phyloP scores from a whole-genome alignment of 164 flowering plant species.

The Santalum album region DNA sequence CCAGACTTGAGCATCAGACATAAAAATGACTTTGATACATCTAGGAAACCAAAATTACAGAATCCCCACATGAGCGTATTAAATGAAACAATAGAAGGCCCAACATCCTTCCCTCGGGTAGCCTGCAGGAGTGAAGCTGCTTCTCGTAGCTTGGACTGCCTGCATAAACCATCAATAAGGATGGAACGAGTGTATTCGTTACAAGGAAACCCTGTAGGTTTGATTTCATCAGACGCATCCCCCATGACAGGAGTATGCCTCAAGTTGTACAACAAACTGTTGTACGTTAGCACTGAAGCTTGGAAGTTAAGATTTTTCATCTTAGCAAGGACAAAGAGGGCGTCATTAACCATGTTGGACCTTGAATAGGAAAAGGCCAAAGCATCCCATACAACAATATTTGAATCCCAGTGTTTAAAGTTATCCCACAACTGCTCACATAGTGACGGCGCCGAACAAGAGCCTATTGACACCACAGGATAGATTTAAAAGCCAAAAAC shows the following conservation, averaged over 20 bases:
- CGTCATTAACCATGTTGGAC: conserved; percentile 50
- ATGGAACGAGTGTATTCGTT: conserved; percentile 40
- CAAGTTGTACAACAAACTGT: conserved; percentile 51
- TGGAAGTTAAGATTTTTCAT: conserved; percentile 43
- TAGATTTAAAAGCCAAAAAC: conserved; percentile 14
- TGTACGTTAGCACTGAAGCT: conserved; percentile 47
- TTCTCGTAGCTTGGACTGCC: conserved; percentile 44
- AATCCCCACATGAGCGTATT: conserved; percentile 59
- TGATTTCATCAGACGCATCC: conserved; percentile 38
- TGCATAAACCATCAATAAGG: conserved; percentile 55
- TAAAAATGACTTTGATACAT: conserved; percentile 53
- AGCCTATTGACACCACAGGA: conserved; percentile 41
- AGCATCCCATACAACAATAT: conserved; percentile 52
- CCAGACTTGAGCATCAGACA: conserved; percentile 62
- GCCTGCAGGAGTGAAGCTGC: conserved; percentile 38
- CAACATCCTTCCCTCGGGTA: conserved; percentile 19
- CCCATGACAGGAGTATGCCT: conserved; percentile 40
- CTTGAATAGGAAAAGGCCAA: conserved; percentile 51
- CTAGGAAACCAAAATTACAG: conserved; percentile 45
- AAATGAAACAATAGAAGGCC: conserved; percentile 40
- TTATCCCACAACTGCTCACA: conserved; percentile 39
- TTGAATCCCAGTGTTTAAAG: conserved; percentile 44
- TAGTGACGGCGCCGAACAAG: conserved; percentile 46
- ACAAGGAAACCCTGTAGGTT: conserved; percentile 21
- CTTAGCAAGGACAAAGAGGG: conserved; percentile 48